A percentile compares a stretch with the other conserved stretches of the same genome.
These are phyloP conservation scores for Amyloporia xantha DNA, from an alignment of 768 basidiomycete genomes.

Conservation along the genomic window DNA sequence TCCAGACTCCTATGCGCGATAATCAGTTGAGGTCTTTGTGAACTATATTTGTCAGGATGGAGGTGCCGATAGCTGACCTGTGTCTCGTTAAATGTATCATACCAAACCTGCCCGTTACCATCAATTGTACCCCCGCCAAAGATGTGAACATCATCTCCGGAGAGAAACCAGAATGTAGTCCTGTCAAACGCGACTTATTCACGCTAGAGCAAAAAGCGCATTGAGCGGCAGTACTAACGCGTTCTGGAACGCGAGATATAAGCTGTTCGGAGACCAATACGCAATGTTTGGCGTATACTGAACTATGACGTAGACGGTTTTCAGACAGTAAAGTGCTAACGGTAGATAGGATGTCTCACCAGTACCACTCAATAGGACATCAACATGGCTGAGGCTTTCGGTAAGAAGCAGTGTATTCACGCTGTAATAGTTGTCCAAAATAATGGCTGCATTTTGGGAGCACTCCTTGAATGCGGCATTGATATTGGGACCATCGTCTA, in stretches of 20 bases:
- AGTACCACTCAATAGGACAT: slow-evolving; percentile 33
- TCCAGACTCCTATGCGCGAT: slow-evolving; percentile 31
- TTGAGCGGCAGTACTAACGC: slow-evolving; percentile 21
- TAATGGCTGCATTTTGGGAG: slow-evolving; percentile 23
- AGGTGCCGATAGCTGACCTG: slow-evolving; percentile 8
- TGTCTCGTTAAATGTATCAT: slow-evolving; percentile 24
- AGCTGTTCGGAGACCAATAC: slow-evolving; percentile 34
- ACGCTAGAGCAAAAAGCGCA: neutral
- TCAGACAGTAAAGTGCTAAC: too few relatives aligned
- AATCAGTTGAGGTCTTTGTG: slow-evolving; percentile 27
- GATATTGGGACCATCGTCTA: slow-evolving; percentile 32
- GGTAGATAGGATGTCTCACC: slow-evolving; percentile 23
- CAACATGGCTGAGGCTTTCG: slow-evolving; percentile 30
- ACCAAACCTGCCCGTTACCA: slow-evolving; percentile 41
- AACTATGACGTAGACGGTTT: slow-evolving; percentile 12
- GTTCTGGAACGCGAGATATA: slow-evolving; percentile 37
- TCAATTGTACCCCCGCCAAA: slow-evolving; percentile 43
- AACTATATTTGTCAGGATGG: slow-evolving; percentile 29
- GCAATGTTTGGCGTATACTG: slow-evolving; percentile 35
- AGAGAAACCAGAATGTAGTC: slow-evolving; percentile 35
- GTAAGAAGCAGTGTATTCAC: slow-evolving; percentile 36
- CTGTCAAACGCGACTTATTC: slow-evolving; percentile 10
- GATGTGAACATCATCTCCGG: slow-evolving; percentile 29
- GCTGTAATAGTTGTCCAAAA: slow-evolving; percentile 29
- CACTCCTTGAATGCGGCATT: slow-evolving; percentile 27